Conservation (phyloP, 495 filamentous ascomycete species). For the Hypoxylon cercidicola region DNA sequence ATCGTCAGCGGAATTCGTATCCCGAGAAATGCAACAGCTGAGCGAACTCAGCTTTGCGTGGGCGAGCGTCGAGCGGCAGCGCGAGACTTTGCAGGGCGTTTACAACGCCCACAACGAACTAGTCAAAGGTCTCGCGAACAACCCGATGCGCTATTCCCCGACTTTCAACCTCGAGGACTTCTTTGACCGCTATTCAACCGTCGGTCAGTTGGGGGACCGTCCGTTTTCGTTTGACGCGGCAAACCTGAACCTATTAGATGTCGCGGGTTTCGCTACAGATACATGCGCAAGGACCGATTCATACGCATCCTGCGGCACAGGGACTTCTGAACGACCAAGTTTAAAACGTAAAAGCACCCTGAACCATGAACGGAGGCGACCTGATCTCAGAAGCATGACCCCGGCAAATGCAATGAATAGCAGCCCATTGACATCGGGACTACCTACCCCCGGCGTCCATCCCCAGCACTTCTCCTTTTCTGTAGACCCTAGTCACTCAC, state of each 20-base stretch:
- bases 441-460: constrained; percentile 45
- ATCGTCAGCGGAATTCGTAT: constrained; percentile 74
- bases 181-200: constrained; percentile 76
- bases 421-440: constrained; percentile 34
- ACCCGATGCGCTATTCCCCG: constrained; percentile 70
- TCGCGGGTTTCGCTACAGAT: constrained; percentile 59
- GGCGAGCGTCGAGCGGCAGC: constrained; percentile 81
- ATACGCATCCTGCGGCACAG: constrained; percentile 50
- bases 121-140: constrained; percentile 72
- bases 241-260: constrained; percentile 64
- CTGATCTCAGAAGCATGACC: constrained; percentile 45
- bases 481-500: constrained; percentile 44
- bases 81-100: constrained; percentile 77
- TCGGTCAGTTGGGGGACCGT: constrained; percentile 52
- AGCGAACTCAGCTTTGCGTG: constrained; percentile 76
- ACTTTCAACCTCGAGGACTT: constrained; percentile 89
- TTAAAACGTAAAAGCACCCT: constrained; percentile 56
- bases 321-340: constrained; percentile 44
- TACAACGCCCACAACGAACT: constrained; percentile 78
- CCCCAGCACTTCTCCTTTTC: constrained; percentile 48
- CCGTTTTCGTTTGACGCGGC: constrained; percentile 62
- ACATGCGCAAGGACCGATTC: constrained; percentile 57
- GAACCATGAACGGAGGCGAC: constrained; percentile 44
- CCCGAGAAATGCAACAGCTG: constrained; percentile 81
- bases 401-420: constrained; percentile 29